A percentile compares a stretch with the other conserved stretches of the same genome.
These are phyloP conservation scores for Colletotrichum filicis DNA, from an alignment of 2,329 filamentous ascomycete genomes.

Conservation along the genomic window DNA sequence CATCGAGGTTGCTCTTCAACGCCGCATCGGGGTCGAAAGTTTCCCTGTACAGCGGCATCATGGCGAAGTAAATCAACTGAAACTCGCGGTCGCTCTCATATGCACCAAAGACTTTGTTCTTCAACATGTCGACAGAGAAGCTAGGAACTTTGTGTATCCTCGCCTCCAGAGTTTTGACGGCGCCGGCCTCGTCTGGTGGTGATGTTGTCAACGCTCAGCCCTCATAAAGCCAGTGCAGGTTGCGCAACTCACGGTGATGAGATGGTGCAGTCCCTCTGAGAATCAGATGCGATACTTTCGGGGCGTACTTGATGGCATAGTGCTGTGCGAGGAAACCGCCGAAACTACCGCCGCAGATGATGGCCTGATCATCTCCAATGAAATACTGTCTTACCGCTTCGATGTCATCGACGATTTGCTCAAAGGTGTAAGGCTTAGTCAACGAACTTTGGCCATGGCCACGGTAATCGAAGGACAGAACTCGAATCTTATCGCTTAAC, in stretches of 20 bases:
- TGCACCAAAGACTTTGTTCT: slow-evolving; percentile 49
- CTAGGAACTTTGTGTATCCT: slow-evolving; percentile 46
- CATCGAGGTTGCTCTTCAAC: slow-evolving; percentile 42
- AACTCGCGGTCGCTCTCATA: slow-evolving; percentile 52
- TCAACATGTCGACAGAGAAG: slow-evolving; percentile 49
- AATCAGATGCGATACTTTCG: slow-evolving; percentile 45
- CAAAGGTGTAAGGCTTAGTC: slow-evolving; percentile 48
- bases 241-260: slow-evolving; percentile 44
- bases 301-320: slow-evolving; percentile 50
- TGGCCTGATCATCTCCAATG: slow-evolving; percentile 38
- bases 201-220: not conserved
- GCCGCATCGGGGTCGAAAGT: slow-evolving; percentile 46
- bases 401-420: slow-evolving; percentile 50
- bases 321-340: slow-evolving; percentile 52
- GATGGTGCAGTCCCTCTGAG: slow-evolving; percentile 50
- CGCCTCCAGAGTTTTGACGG: slow-evolving; percentile 44
- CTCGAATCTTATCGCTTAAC: slow-evolving; percentile 41
- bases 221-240: fast-evolving
- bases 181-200: slow-evolving; percentile 45
- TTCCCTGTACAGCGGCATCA: slow-evolving; percentile 50
- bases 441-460: slow-evolving; percentile 48
- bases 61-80: slow-evolving; percentile 48
- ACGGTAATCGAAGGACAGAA: slow-evolving; percentile 50
- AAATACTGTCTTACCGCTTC: slow-evolving; percentile 46
- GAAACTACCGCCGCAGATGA: slow-evolving; percentile 52